A percentile compares a stretch with the other conserved stretches of the same genome.
Conservation (phyloP, 129 eudicot genomes). For the Saposhnikovia divaricata region DNA sequence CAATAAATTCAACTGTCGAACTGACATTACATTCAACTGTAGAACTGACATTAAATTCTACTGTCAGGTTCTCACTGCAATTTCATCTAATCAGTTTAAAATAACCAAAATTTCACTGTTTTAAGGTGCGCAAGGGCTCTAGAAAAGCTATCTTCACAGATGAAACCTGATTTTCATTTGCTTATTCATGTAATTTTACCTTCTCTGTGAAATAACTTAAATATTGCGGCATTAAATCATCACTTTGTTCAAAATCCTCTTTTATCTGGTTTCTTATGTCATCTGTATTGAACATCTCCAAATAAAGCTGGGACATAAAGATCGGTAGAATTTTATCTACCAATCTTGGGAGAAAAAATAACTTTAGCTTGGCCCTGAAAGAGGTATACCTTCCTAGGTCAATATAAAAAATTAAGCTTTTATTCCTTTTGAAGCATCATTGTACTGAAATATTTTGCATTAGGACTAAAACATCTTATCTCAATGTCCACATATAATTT, state of each 20-base stretch:
- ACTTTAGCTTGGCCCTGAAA: not conserved
- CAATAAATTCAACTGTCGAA: not conserved
- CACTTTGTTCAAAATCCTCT: not conserved
- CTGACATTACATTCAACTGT: not conserved
- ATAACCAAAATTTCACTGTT: not conserved
- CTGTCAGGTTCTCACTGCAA: not conserved
- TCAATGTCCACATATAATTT: not conserved
- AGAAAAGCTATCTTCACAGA: not conserved
- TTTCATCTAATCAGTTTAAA: not conserved
- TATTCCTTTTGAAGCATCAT: not conserved
- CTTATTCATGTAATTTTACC: not conserved
- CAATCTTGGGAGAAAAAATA: not conserved
- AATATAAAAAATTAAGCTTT: not conserved
- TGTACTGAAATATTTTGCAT: not conserved
- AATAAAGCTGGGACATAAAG: not conserved
- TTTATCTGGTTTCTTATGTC: not conserved
- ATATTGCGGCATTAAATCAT: not conserved
- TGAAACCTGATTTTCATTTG: not conserved
- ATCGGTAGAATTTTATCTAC: not conserved
- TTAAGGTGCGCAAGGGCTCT: not conserved
- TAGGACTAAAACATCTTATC: not conserved
- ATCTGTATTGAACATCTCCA: too few relatives aligned
- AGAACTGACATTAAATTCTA: not conserved
- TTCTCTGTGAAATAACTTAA: not conserved
- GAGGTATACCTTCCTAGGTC: not conserved